Evolutionary conservation across 805 yeast species (phyloP).

Genomic region (Saturnispora hagleri): DNA sequence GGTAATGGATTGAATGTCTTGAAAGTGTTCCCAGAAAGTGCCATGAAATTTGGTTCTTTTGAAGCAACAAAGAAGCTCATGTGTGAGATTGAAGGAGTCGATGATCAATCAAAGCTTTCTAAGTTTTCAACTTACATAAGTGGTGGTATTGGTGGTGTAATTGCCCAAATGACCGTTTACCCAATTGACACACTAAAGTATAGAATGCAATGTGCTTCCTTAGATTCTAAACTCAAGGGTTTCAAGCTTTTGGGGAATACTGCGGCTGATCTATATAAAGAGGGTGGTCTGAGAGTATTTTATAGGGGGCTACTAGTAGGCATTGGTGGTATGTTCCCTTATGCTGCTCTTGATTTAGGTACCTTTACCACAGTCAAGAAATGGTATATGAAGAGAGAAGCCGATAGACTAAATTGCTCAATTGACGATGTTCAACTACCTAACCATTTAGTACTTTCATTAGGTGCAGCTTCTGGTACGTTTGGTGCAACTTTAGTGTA

Average conservation of each 20-base stretch:
- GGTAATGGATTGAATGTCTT: conserved; percentile 92
- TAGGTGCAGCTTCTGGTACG: conserved; percentile 94
- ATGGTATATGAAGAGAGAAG: conserved; percentile 59
- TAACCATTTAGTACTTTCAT: conserved; percentile 68
- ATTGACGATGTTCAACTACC: conserved; percentile 66
- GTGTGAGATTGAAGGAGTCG: conserved; percentile 66
- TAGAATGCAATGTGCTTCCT: conserved; percentile 85
- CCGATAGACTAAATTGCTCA: conserved; percentile 40
- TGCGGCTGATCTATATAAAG: conserved; percentile 65
- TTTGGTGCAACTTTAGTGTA: conserved; percentile 94
- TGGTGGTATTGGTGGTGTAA: conserved; percentile 95
- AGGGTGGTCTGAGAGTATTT: conserved; percentile 71
- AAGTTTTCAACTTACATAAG: conserved; percentile 75
- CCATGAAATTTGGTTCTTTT: conserved; percentile 94
- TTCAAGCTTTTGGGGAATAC: conserved; percentile 53
- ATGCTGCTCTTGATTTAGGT: conserved; percentile 93
- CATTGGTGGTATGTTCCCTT: conserved; percentile 93
- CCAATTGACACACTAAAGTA: conserved; percentile 94
- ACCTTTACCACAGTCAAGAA: conserved; percentile 81
- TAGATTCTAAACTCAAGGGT: conserved; percentile 55
- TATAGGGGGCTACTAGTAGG: conserved; percentile 88
- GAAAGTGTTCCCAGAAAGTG: conserved; percentile 94
- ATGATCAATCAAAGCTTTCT: conserved; percentile 61
- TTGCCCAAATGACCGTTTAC: conserved; percentile 85
- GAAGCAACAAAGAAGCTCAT: conserved; percentile 75